These are phyloP conservation scores for Eragrostis tef DNA, from an alignment of 202 grass and related monocot genomes.

Conservation along the genomic window DNA sequence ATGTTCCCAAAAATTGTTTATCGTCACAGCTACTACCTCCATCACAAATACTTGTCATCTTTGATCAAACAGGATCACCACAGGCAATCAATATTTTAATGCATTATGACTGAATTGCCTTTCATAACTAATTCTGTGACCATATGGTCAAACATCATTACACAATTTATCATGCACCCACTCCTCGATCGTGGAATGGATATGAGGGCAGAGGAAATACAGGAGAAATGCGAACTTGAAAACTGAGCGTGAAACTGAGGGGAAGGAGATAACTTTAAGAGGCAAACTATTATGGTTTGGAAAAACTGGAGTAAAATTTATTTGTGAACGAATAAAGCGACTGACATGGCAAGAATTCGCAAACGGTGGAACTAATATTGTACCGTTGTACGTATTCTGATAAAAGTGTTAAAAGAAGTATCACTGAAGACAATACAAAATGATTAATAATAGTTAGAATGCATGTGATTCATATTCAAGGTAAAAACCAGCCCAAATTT, in stretches of 20 bases:
- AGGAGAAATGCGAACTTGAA: background rate
- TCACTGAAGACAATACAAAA: conserved; percentile 16
- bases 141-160: background rate
- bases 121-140: background rate
- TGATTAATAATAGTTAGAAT: conserved; percentile 9
- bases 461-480: conserved; percentile 25
- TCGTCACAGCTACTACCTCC: background rate
- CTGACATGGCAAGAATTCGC: background rate
- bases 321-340: conserved; percentile 17
- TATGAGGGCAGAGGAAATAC: background rate
- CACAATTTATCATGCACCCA: conserved; percentile 15
- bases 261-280: background rate
- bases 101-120: conserved; percentile 3
- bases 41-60: conserved; percentile 26
- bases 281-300: background rate
- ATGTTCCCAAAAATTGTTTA: conserved; percentile 20
- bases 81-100: background rate
- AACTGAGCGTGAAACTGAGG: background rate
- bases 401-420: conserved; percentile 18
- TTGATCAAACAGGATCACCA: conserved; percentile 23
- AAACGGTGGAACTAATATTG: conserved; percentile 7
- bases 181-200: background rate
- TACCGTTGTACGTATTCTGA: background rate
- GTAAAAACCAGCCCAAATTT: conserved; percentile 3
- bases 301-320: background rate